Evolutionary conservation across 2,329 filamentous ascomycete species (phyloP).

Genomic region (Arthrobotrys sphaeroides): DNA sequence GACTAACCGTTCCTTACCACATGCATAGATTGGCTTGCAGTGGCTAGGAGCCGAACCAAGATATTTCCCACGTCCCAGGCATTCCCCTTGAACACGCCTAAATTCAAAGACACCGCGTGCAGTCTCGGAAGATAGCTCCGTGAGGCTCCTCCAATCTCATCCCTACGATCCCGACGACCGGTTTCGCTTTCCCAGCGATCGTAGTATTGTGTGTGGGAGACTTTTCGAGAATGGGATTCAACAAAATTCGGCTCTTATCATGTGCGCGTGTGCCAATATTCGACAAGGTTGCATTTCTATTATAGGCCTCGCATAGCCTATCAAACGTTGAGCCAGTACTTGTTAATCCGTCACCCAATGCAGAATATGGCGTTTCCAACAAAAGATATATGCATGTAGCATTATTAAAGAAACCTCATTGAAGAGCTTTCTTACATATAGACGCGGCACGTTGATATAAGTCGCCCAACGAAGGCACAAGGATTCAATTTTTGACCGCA

Average conservation of each 20-base stretch:
- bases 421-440: not conserved
- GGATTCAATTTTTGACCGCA: not conserved
- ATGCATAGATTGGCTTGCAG: constrained; percentile 14
- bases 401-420: not conserved
- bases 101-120: not conserved
- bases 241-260: constrained; percentile 7
- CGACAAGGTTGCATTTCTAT: not conserved
- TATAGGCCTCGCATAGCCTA: not conserved
- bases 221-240: not conserved
- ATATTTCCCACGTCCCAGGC: constrained; percentile 10
- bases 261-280: constrained; percentile 4
- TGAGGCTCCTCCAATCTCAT: not conserved
- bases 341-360: not conserved
- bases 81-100: not conserved
- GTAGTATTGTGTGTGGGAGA: not conserved
- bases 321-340: not conserved
- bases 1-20: no score
- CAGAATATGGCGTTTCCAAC: not conserved
- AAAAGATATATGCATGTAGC: not conserved
- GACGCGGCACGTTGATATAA: not conserved
- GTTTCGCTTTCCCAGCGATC: not conserved
- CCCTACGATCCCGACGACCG: not conserved
- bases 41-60: constrained; percentile 8
- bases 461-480: not conserved
- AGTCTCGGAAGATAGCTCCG: not conserved